Conservation (phyloP, 306 rosid species). For the Carpinus fangiana region DNA sequence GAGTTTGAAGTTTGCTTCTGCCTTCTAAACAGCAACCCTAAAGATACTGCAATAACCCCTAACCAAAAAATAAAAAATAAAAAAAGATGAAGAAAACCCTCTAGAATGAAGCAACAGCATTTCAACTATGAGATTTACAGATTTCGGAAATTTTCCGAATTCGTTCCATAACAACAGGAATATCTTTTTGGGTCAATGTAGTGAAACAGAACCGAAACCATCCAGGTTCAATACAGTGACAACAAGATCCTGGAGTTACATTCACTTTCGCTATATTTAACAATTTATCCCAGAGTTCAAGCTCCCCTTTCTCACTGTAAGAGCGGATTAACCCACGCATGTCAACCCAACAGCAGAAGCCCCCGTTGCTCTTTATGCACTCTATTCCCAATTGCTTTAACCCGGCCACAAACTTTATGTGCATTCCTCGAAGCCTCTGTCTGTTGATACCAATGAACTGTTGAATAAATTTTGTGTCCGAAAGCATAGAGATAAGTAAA, state of each 20-base stretch:
- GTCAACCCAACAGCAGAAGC: conserved; percentile 93
- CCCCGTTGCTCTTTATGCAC: conserved; percentile 67
- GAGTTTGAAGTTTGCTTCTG: not conserved
- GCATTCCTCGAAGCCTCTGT: conserved; percentile 52
- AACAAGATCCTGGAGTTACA: conserved; percentile 81
- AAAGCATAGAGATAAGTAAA: conserved; percentile 75
- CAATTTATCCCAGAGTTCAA: conserved; percentile 90
- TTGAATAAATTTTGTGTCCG: conserved; percentile 59
- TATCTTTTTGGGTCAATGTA: conserved; percentile 59
- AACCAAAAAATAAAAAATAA: too few relatives aligned
- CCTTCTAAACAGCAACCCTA: not conserved
- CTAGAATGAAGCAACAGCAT: conserved; percentile 23
- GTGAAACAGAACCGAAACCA: conserved; percentile 88
- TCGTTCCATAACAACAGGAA: conserved; percentile 72
- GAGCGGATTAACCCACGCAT: conserved; percentile 66
- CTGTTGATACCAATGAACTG: conserved; percentile 49
- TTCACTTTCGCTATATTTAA: conserved; percentile 70
- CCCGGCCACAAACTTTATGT: conserved; percentile 56
- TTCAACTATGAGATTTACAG: conserved; percentile 56
- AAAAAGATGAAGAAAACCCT: not conserved
- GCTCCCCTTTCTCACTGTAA: conserved; percentile 87
- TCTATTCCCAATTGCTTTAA: conserved; percentile 74
- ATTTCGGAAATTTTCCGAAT: conserved; percentile 56
- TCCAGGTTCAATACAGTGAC: conserved; percentile 90
- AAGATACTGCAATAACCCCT: not conserved